A percentile compares a stretch with the other conserved stretches of the same genome.
phyloP scores from a whole-genome alignment of 192 early-diverging fungal species.

The Linnemannia hyalina region DNA sequence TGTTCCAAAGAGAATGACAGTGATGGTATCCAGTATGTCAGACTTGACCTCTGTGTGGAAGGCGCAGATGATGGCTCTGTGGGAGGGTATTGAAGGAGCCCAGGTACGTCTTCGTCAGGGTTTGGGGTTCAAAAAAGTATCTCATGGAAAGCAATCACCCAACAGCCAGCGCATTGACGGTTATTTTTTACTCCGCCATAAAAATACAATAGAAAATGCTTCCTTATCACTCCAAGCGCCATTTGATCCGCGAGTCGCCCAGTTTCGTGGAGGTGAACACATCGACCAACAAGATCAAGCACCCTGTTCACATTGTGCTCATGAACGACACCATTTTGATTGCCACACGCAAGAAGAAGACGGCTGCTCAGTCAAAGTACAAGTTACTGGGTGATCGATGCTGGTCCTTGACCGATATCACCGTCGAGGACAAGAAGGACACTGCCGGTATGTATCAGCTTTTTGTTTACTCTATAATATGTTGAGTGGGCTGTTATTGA shows the following conservation, averaged over 20 bases:
- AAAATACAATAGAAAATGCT: constrained; percentile 66
- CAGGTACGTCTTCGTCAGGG: constrained; percentile 54
- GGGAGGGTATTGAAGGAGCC: constrained; percentile 72
- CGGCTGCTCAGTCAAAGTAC: constrained; percentile 62
- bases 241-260: constrained; percentile 79
- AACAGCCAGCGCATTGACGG: background rate
- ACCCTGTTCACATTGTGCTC: constrained; percentile 84
- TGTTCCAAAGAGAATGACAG: constrained; percentile 53
- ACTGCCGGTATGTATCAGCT: constrained; percentile 61
- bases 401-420: constrained; percentile 83
- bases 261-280: constrained; percentile 86
- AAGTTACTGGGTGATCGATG: constrained; percentile 87
- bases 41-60: constrained; percentile 68
- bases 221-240: constrained; percentile 76
- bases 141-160: background rate
- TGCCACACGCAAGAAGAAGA: constrained; percentile 82
- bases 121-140: background rate
- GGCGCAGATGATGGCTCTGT: constrained; percentile 68
- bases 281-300: constrained; percentile 77
- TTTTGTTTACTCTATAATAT: background rate
- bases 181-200: background rate
- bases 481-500: background rate
- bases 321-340: constrained; percentile 90
- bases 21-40: constrained; percentile 58
- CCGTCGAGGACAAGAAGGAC: constrained; percentile 88